Percentiles rank a stretch among this genome's conserved stretches.
phyloP scores from a whole-genome alignment of 2,329 filamentous ascomycete species.

The Mariannaea sp. region DNA sequence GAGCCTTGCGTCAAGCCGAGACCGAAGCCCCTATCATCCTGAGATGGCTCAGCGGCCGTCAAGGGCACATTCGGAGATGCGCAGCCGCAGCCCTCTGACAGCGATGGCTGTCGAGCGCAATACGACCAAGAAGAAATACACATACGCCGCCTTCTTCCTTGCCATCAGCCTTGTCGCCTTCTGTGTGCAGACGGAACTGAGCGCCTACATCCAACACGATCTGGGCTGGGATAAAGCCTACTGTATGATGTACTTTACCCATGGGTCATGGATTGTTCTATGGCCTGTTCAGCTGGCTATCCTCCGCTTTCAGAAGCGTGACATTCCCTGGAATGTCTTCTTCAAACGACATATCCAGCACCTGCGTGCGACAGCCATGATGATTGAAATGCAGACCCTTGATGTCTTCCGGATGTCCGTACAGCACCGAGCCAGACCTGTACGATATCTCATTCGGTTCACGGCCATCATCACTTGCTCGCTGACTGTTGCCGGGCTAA shows the following conservation, averaged over 20 bases:
- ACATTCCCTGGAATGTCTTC: constrained; percentile 80
- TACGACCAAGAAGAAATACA: constrained; percentile 77
- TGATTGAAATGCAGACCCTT: constrained; percentile 82
- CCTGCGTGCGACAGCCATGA: constrained; percentile 65
- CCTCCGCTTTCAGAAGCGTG: constrained; percentile 77
- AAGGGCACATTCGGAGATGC: constrained; percentile 66
- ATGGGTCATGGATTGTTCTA: constrained; percentile 88
- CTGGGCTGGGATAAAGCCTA: constrained; percentile 98
- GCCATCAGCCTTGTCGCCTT: constrained; percentile 84
- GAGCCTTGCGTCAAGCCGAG: constrained; percentile 32
- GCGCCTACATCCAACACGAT: constrained; percentile 90
- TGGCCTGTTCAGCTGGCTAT: constrained; percentile 86
- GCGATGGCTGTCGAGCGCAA: constrained; percentile 42
- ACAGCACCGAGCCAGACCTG: constrained; percentile 47
- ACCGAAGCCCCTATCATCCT: constrained; percentile 34
- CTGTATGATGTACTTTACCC: constrained; percentile 98
- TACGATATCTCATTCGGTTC: constrained; percentile 75
- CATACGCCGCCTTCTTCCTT: constrained; percentile 84
- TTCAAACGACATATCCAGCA: constrained; percentile 69
- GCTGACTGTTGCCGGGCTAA: constrained; percentile 86
- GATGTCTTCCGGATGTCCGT: constrained; percentile 58
- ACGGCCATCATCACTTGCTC: constrained; percentile 83
- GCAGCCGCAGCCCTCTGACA: constrained; percentile 73
- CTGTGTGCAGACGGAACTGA: constrained; percentile 92
- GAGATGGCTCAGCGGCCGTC: constrained; percentile 35